phyloP scores from a whole-genome alignment of 1,139 yeast genomes.

The Debaryomyces sp. region DNA sequence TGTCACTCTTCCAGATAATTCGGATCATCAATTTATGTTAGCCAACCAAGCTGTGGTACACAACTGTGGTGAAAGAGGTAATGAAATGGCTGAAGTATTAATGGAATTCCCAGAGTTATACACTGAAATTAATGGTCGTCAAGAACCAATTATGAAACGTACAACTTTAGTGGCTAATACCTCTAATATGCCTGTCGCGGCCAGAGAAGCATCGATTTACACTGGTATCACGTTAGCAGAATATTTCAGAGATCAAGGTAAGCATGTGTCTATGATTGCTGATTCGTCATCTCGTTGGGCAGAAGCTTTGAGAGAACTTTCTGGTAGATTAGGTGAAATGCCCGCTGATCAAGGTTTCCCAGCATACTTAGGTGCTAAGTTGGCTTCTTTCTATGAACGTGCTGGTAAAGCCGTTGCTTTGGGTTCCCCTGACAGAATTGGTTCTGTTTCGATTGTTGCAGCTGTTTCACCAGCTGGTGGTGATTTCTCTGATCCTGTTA shows the following conservation, averaged over 20 bases:
- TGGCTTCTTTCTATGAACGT: conserved; percentile 98
- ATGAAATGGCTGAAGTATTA: conserved; percentile 98
- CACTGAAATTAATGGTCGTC: conserved; percentile 88
- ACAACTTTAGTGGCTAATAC: conserved; percentile 98
- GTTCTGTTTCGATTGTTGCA: conserved; percentile 98
- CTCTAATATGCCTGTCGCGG: conserved; percentile 99
- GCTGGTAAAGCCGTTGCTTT: conserved; percentile 96
- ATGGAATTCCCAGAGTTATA: conserved; percentile 99
- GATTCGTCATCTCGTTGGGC: conserved; percentile 99
- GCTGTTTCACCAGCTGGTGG: conserved; percentile 99
- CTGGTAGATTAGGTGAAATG: conserved; percentile 99
- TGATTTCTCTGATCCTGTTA: conserved; percentile 99
- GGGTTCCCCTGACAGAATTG: conserved; percentile 95
- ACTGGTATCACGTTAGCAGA: conserved; percentile 99
- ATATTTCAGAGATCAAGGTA: conserved; percentile 99
- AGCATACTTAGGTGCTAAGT: conserved; percentile 97
- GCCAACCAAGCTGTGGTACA: conserved; percentile 38
- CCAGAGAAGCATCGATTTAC: conserved; percentile 98
- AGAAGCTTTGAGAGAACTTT: conserved; percentile 98
- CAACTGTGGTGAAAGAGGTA: conserved; percentile 85
- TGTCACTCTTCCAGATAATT: conserved; percentile 35
- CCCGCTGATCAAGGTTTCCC: conserved; percentile 99
- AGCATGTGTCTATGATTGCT: conserved; percentile 98
- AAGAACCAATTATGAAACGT: conserved; percentile 99
- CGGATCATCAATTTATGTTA: conserved; percentile 44